These are phyloP conservation scores for Citrus unshiu DNA, from an alignment of 345 rosid species.

Conservation along the genomic window DNA sequence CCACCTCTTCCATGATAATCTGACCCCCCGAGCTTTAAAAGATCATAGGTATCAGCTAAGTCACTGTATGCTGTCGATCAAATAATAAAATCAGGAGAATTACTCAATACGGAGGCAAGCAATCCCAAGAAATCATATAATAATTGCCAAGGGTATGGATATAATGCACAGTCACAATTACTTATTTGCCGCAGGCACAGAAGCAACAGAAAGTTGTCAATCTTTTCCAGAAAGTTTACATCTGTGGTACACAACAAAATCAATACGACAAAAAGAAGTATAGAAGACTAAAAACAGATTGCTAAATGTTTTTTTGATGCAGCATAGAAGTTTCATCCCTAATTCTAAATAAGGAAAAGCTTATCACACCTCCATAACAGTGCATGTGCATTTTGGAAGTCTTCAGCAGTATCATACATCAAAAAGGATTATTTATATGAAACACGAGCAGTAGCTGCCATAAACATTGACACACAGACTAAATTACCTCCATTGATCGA, in stretches of 20 bases:
- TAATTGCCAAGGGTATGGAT: not conserved
- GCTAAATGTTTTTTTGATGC: not conserved
- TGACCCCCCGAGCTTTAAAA: constrained; percentile 92
- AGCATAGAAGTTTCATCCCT: not conserved
- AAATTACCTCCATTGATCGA: not conserved
- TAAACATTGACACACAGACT: not conserved
- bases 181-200: not conserved
- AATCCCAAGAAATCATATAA: not conserved
- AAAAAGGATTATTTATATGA: not conserved
- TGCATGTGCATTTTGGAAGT: not conserved
- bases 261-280: not conserved
- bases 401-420: not conserved
- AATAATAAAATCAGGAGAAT: constrained; percentile 2
- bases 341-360: no score
- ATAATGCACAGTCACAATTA: not conserved
- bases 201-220: not conserved
- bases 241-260: not conserved
- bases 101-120: not conserved
- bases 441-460: not conserved
- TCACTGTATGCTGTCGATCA: constrained; percentile 59
- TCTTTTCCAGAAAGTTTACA: not conserved
- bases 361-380: not conserved
- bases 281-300: not conserved
- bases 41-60: constrained; percentile 69
- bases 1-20: constrained; percentile 92